Conservation (phyloP, 805 yeast genomes). For the Metschnikowia similis region DNA sequence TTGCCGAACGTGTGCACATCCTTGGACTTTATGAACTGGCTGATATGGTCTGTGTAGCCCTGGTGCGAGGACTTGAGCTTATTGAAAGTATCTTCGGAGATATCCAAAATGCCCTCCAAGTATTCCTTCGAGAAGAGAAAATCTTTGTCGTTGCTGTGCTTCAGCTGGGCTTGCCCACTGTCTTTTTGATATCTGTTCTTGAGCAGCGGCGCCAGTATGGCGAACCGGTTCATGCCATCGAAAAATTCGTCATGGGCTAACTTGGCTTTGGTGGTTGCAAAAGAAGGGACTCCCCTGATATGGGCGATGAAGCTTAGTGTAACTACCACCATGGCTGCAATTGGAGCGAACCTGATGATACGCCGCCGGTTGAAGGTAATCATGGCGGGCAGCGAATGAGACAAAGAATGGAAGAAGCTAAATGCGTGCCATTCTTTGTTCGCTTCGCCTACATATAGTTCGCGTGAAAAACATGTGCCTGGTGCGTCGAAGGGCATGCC, state of each 20-base stretch:
- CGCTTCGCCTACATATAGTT: too few species aligned
- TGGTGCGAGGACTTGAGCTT: slow-evolving; percentile 37
- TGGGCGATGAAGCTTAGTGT: not conserved
- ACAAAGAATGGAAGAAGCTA: not conserved
- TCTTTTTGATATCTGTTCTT: slow-evolving; percentile 34
- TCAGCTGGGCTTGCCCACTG: slow-evolving; percentile 42
- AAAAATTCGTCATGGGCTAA: slow-evolving; percentile 20
- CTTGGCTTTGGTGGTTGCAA: not conserved
- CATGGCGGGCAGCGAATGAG: not conserved
- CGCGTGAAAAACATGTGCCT: too few species aligned
- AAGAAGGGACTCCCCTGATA: not conserved
- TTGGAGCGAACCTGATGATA: not conserved
- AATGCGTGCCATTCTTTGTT: not conserved
- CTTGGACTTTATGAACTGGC: slow-evolving; percentile 22
- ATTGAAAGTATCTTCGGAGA: slow-evolving; percentile 30
- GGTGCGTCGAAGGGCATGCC: too few species aligned
- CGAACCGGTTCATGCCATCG: slow-evolving; percentile 27
- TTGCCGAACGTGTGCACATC: slow-evolving; percentile 35
- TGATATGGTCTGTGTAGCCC: slow-evolving; percentile 28
- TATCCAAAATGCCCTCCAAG: slow-evolving; percentile 38
- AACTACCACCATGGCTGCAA: not conserved
- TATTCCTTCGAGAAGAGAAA: slow-evolving; percentile 45
- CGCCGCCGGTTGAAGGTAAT: not conserved
- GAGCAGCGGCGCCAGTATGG: slow-evolving; percentile 38
- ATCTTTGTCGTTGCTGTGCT: slow-evolving; percentile 35